Conservation (phyloP, 768 basidiomycete species). For the Boletus sensibilis region DNA sequence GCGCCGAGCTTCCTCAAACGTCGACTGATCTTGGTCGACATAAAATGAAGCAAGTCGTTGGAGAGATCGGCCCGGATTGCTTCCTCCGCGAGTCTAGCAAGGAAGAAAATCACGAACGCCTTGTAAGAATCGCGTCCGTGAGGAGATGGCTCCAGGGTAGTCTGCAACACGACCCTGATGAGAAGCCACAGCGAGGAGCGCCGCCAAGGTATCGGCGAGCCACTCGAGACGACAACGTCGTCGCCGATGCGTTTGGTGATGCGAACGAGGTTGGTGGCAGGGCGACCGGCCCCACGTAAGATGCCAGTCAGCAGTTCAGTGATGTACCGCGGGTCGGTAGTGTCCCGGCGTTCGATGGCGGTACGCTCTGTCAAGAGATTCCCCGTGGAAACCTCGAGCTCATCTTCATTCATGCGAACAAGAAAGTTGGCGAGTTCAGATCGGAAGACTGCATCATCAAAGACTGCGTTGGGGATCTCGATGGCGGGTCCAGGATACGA, state of each 20-base stretch:
- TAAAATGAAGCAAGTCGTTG: constrained; percentile 31
- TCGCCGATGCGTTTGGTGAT: constrained; percentile 36
- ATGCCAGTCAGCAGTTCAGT: constrained; percentile 46
- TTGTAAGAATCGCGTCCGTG: constrained; percentile 39
- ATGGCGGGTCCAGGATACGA: constrained; percentile 47
- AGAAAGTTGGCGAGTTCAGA: constrained; percentile 40
- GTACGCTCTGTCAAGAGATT: neutral
- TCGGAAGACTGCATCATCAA: constrained; percentile 32
- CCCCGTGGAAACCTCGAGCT: constrained; percentile 15
- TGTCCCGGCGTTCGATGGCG: constrained; percentile 8
- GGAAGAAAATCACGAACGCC: constrained; percentile 44
- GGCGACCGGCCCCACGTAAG: constrained; percentile 33
- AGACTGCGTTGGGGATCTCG: constrained; percentile 28
- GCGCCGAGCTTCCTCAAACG: constrained; percentile 27
- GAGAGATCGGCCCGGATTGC: constrained; percentile 14
- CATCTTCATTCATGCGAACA: constrained; percentile 31
- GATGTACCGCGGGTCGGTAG: constrained; percentile 42
- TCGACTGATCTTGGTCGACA: constrained; percentile 29
- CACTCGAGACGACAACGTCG: constrained; percentile 26
- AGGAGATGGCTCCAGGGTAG: constrained; percentile 21
- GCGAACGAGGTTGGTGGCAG: constrained; percentile 13
- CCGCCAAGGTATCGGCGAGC: constrained; percentile 31
- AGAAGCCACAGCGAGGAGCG: constrained; percentile 39
- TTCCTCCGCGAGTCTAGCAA: constrained; percentile 26
- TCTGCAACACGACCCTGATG: constrained; percentile 36